Conservation (phyloP, 2,329 filamentous ascomycete genomes). For the Hymenoscyphus infarciens region DNA sequence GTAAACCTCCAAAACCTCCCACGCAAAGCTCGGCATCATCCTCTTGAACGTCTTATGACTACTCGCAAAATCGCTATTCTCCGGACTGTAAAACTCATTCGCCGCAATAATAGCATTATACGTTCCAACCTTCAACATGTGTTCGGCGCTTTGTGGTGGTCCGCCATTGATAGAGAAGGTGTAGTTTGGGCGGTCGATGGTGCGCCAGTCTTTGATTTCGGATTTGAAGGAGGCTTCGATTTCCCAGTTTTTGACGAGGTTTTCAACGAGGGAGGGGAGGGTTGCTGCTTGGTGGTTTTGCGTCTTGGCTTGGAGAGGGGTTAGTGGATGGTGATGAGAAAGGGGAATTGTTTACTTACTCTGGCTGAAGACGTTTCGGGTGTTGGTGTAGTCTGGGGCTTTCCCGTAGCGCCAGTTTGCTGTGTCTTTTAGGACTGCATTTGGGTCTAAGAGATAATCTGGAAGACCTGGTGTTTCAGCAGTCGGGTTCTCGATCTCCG, state of each 20-base stretch:
- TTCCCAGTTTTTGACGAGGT: constrained; percentile 72
- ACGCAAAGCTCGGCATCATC: constrained; percentile 71
- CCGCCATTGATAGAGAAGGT: constrained; percentile 50
- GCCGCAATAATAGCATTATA: constrained; percentile 65
- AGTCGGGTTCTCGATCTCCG: constrained; percentile 17
- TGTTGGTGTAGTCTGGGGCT: constrained; percentile 62
- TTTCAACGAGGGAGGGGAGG: constrained; percentile 60
- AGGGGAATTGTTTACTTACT: constrained; percentile 43
- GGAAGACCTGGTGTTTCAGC: constrained; percentile 37
- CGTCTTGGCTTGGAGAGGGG: constrained; percentile 47
- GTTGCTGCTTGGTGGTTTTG: constrained; percentile 52
- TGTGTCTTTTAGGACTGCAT: constrained; percentile 53
- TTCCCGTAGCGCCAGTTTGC: constrained; percentile 58
- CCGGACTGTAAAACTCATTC: constrained; percentile 62
- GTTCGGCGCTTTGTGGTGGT: constrained; percentile 51
- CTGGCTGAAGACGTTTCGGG: constrained; percentile 54
- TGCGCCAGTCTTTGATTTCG: constrained; percentile 59
- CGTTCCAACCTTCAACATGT: constrained; percentile 65
- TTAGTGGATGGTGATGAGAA: not conserved
- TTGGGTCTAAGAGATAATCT: constrained; percentile 56
- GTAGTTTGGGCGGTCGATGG: constrained; percentile 57
- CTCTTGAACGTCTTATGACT: constrained; percentile 70
- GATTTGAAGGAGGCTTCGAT: constrained; percentile 68
- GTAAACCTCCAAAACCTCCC: constrained; percentile 68
- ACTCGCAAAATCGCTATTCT: constrained; percentile 56